These are phyloP conservation scores for Dillenia turbinata DNA, from an alignment of 164 flowering plant genomes.

Conservation along the genomic window DNA sequence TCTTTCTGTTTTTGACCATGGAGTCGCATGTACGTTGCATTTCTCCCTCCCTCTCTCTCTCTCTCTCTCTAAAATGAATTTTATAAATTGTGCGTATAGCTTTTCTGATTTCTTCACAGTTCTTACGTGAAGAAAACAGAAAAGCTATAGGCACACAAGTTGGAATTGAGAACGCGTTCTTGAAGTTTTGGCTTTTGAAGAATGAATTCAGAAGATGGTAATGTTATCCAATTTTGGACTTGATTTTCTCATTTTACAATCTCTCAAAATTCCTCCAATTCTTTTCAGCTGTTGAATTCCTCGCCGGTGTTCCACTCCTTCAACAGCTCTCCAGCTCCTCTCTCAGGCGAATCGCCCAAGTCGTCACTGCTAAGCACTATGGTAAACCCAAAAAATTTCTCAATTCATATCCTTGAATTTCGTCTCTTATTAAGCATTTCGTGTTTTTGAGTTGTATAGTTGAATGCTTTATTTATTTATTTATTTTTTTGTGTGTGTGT, in stretches of 20 bases:
- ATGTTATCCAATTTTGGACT: too few species aligned
- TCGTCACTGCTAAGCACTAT: constrained; percentile 49
- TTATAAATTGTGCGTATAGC: not conserved
- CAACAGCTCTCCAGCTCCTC: constrained; percentile 76
- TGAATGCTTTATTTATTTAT: not conserved
- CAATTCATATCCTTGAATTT: not conserved
- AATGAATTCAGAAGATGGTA: too few species aligned
- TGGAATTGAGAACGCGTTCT: too few species aligned
- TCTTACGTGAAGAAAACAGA: too few species aligned
- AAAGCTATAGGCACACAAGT: too few species aligned
- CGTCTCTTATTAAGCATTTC: not conserved
- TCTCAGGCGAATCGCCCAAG: constrained; percentile 55
- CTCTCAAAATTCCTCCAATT: not conserved
- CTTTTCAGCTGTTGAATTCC: constrained; percentile 67
- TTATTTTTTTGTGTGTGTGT: not conserved
- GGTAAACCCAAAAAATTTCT: constrained; percentile 29
- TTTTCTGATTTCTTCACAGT: not conserved
- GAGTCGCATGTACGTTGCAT: too few species aligned
- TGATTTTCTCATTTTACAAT: not conserved
- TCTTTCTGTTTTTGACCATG: too few species aligned
- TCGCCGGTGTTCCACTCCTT: constrained; percentile 71
- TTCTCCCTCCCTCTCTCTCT: too few species aligned
- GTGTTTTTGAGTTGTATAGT: not conserved
- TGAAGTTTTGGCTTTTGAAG: too few species aligned
- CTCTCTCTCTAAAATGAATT: too few species aligned